These are phyloP conservation scores for Trichoderma semiorbis DNA, from an alignment of 2,329 filamentous ascomycete genomes.

Conservation along the genomic window DNA sequence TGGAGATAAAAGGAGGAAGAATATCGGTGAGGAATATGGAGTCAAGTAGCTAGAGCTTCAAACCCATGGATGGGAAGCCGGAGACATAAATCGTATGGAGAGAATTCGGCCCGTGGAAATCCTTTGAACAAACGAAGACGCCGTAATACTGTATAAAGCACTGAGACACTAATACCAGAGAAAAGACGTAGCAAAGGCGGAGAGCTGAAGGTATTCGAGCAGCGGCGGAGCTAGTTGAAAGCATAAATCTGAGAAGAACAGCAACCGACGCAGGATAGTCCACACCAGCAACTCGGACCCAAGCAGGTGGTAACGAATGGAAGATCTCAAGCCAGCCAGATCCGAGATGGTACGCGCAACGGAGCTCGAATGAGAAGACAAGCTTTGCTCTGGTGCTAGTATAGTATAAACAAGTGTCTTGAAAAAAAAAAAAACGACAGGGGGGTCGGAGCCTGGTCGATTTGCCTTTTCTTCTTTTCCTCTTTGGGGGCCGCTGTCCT, in stretches of 20 bases:
- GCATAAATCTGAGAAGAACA: not conserved
- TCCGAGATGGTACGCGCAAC: not conserved
- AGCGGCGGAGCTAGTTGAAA: not conserved
- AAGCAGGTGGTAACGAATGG: slow-evolving; percentile 16
- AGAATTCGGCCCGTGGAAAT: not conserved
- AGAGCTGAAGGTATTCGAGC: not conserved
- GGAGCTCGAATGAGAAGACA: not conserved
- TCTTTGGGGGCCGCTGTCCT: not conserved
- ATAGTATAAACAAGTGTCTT: not conserved
- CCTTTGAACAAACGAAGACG: not conserved
- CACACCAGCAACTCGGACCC: slow-evolving; percentile 7
- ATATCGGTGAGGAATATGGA: not conserved
- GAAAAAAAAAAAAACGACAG: not conserved
- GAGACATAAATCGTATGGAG: not conserved
- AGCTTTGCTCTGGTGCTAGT: not conserved
- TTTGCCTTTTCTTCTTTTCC: not conserved
- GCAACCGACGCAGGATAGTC: not conserved
- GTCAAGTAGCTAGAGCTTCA: not conserved
- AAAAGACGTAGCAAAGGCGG: not conserved
- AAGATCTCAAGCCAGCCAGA: not conserved
- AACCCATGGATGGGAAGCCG: not conserved
- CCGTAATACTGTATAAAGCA: not conserved
- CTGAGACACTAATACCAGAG: not conserved
- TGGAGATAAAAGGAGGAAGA: not conserved
- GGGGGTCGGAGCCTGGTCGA: not conserved